Base-by-base conservation (phyloP, 164 flowering plant genomes). In the Tinospora cordifolia region DNA sequence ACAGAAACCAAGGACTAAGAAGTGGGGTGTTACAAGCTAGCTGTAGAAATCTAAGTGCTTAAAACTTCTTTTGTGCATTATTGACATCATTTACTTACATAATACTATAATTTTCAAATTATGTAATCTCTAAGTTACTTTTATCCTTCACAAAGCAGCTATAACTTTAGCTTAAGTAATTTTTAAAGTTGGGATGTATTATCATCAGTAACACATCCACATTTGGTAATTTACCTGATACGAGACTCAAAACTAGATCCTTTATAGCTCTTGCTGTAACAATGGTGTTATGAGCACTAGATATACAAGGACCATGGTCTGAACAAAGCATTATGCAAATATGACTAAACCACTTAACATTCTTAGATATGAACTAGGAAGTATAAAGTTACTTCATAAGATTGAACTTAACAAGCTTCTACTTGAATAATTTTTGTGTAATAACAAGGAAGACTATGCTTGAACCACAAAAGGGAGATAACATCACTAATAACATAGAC, bases 271-370 rank as follows among this genome's bases (percentile, higher is more conserved):
- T 86, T 69, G 99, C 98, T 25, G 99, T 95, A 41, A 95, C 98
- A 66, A 92, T 95, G 25, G 97, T 84, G 80, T 92, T 95, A 88
- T 95, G 99, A 78, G 99, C 99, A 77, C 99, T 98, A 76, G 99
- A 95, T 70, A 92, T 98, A 74, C 99, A 95, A 39, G 99, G 99
- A 75, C 99, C 99, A 78, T 95, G 99, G 75, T 95, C 99, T n/a
- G 98, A 98, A 83, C 99, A 95, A 70, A 95, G 73, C 97, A 95
- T 92, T 79, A 95, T 78, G 76, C 98, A 95, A 68, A 92, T 95
- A 98, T 95, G 90, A 65, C 40, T 68, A 76, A 73, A 38, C 27
- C 69, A 77, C 58, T 58, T n/a, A 10, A 13, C 60, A 11, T 67
- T 41, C 51, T 60, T 40, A 65, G 69, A 64, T 14, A 41, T 10